Evolutionary conservation across 805 yeast genomes (phyloP), one percentile per base, ranked within the genome.

Genomic region (Naumovozyma dairenensis): DNA sequence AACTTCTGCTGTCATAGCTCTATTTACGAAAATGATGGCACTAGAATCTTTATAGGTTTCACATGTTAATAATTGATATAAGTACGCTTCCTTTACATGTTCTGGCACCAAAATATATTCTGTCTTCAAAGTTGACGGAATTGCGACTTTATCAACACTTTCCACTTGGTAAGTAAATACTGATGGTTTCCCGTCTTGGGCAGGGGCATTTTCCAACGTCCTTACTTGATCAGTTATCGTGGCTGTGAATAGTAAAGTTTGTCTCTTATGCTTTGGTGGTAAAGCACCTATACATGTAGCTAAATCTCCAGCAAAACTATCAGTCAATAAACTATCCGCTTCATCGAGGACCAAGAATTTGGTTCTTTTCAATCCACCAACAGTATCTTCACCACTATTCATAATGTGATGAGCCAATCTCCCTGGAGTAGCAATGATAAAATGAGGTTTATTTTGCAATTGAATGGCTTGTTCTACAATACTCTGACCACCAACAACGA

Each of bases 341-440:
- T 89, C 98, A 66, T 92, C 98, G 2, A 92, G 63, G 2, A 92
- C 97, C 34, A 92, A 63, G 51, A 67, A 92, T 53, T 79, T 77
- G 13, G 81, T 79, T 45, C 93, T 67, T 46, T 78, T 74, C 31
- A 92, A 63, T 0, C 96, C 95, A 25, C 73, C 66, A 0, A 80
- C 66, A 4, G 93, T 82, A 40, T 92, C 96, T 37, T 81, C 93
- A 13, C 96, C 96, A 53, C 92, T 81, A 48, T 77, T 74, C 40
- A 79, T 59, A 14, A 92, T 77, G 58, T 89, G 96, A 54, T 85
- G 94, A 0, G 97, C 97, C 39, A 92, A 62, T 51, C 98, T 69
- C 12, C 98, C 98, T 0, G 98, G 98, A 0, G 98, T 92, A 2
- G 98, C 98, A 42, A 92, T 80, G 18, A 92, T 85, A 48, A 92